phyloP scores from a whole-genome alignment of 768 basidiomycete genomes.

The Phanerodontia chrysosporium region DNA sequence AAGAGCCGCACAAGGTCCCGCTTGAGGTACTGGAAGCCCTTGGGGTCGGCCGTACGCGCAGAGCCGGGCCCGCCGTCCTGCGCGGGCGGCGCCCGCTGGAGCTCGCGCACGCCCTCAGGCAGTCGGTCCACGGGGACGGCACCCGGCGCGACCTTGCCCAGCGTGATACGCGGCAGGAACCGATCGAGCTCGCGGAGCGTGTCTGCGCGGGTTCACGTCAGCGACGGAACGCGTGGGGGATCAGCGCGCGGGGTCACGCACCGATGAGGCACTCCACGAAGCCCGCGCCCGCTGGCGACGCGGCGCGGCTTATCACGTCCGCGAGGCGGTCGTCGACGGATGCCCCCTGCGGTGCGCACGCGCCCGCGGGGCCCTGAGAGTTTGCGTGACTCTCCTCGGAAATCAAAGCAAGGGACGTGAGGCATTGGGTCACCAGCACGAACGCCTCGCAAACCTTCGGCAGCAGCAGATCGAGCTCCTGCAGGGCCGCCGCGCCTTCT shows the following conservation, averaged over 20 bases:
- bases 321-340: neutral
- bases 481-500: slow-evolving; percentile 19
- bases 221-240: neutral
- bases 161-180: slow-evolving; percentile 84
- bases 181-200: slow-evolving; percentile 68
- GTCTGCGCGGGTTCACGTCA: slow-evolving; percentile 37
- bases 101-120: neutral
- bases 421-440: slow-evolving; percentile 73
- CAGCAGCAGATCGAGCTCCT: slow-evolving; percentile 61
- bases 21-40: slow-evolving; percentile 82
- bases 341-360: neutral
- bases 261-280: slow-evolving; percentile 58
- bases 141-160: slow-evolving; percentile 54
- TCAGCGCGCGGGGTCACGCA: slow-evolving; percentile 23
- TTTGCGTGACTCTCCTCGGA: slow-evolving; percentile 39
- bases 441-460: slow-evolving; percentile 80
- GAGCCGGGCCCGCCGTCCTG: neutral
- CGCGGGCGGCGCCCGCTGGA: neutral
- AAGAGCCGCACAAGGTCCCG: slow-evolving; percentile 85
- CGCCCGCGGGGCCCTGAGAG: slow-evolving; percentile 20
- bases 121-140: slow-evolving; percentile 7
- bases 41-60: slow-evolving; percentile 29
- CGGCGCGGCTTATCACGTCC: slow-evolving; percentile 2
- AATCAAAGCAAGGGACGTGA: slow-evolving; percentile 59
- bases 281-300: slow-evolving; percentile 35